Base-by-base conservation (phyloP, 805 yeast genomes). In the Candida parachauliodes region DNA sequence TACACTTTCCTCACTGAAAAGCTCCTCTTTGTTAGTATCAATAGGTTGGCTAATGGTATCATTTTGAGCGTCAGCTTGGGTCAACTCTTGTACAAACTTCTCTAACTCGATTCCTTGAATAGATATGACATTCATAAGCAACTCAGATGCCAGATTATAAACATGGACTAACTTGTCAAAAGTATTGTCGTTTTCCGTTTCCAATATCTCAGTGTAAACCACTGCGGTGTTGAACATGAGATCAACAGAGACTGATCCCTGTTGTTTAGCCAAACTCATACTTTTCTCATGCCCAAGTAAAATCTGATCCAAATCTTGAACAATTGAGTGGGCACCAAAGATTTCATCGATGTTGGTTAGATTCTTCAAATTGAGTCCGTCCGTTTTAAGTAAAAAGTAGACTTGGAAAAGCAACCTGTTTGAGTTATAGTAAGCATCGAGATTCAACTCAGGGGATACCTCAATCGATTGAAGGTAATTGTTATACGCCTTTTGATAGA, bases 341-440 rank as follows among this genome's bases (percentile, higher is more conserved):
- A 57, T 67, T 27, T 62, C 70, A 14, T 52, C 61, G 4, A 65
- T 57, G 31, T 59, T 60, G n/a, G 24, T 41, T 37, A 67, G 50
- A 8, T 49, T 53, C n/a, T 46, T 34, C 1, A 63, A 30, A 37
- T 60, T 50, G 2, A 75, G 65, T 0, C 71, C 74, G 9, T 77
- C 80, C 7, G 65, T 62, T 35, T 71, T 71, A 42, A 70, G 76
- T 34, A 71, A 74, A 44, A 57, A 62, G 50, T 79, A 78, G 0
- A 82, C 82, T 41, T 74, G 78, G 44, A 73, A 79, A 16, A 79
- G 55, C 43, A 83, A 60, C 40, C 91, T 54, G 14, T 77, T 67
- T 2, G 76, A 60, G 55, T 83, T 83, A 53, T 81, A 83, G 43
- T 70, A 61, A 11, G 77, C 64, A 51, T 82, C 87, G 10, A 32